Base-by-base conservation (phyloP, 1,284 basidiomycete species). In the Apiotrichum gracile region DNA sequence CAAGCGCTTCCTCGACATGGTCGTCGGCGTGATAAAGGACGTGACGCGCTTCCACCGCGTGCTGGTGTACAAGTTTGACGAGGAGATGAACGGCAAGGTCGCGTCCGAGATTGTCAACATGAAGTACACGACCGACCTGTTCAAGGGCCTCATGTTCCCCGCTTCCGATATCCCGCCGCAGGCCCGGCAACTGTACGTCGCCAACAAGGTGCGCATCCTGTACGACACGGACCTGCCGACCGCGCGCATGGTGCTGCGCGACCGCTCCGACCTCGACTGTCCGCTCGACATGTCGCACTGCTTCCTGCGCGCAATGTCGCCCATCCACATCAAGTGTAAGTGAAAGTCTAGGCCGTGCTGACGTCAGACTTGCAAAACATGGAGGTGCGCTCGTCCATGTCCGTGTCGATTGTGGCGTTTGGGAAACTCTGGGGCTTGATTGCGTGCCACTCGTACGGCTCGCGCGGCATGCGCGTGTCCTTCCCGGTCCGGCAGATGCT, bases 201-300 rank as follows among this genome's bases (percentile, higher is more conserved):
- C 80, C 67, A 82, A 92, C 76, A 91, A 88, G 69, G 87, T 91
- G 21, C 82, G 89, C 21, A 70, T 91, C 37, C 73, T 92, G 25
- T 94, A 92, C 69, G 84, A 92, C 65, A 81, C 88, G 17, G 81
- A 81, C 33, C 86, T 86, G 67, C 78, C 82, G 2, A 89, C 88
- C 0, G 87, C 90, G 5, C 80, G 89, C 6, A 78, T 94, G 48
- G 84, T 92, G 14, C 84, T 86, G 42, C 78, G 83, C 45, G 79
- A 76, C 51, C 78, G 79, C 62, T 79, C 80, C 25, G 89, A 92
- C 70, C 77, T 92, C 8, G 80, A 85, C 37, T 75, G 76, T 4
- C 88, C 89, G 2, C 76, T 92, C 79, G 84, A 92, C 68, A 91
- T 92, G 88, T 91, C 89, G 0, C 86, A 91, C 70, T 87, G 85